A percentile compares a stretch with the other conserved stretches of the same genome.
Evolutionary conservation across 1,284 basidiomycete genomes (phyloP).

Genomic region (Ceratobasidium sp.): DNA sequence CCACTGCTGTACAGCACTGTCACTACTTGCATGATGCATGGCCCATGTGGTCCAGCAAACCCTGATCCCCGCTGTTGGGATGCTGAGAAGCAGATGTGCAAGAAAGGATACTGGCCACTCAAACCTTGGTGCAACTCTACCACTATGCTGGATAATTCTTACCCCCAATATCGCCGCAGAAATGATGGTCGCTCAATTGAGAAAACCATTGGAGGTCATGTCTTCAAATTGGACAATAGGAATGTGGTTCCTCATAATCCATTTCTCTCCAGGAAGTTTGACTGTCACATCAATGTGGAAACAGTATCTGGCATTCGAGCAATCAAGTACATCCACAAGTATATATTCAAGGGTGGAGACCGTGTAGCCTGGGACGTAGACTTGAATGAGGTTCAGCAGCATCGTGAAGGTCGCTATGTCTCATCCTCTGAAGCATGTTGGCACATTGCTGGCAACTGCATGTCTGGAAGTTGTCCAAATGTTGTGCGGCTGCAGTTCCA

Average conservation of each 20-base stretch:
- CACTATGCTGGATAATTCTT: constrained; percentile 54
- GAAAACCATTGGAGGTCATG: not conserved
- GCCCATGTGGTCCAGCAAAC: constrained; percentile 56
- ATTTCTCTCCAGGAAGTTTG: constrained; percentile 52
- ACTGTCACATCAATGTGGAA: constrained; percentile 64
- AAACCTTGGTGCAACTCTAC: constrained; percentile 53
- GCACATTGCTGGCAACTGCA: too few species aligned
- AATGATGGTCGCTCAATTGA: constrained; percentile 22
- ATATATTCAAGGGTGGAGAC: constrained; percentile 62
- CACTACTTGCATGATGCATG: constrained; percentile 60
- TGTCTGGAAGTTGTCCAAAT: too few species aligned
- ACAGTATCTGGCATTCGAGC: constrained; percentile 52
- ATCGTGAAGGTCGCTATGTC: constrained; percentile 45
- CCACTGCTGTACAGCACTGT: constrained; percentile 56
- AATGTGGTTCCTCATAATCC: constrained; percentile 58
- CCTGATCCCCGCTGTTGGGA: constrained; percentile 56
- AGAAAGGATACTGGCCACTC: constrained; percentile 59
- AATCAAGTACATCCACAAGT: constrained; percentile 62
- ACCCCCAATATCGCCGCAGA: constrained; percentile 51
- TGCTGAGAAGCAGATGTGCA: constrained; percentile 50
- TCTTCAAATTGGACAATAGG: constrained; percentile 51
- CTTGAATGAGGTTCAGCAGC: too few species aligned
- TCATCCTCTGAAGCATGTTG: too few species aligned
- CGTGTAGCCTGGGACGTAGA: too few species aligned
- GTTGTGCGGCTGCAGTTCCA: too few species aligned